Conservation (phyloP, 2,329 filamentous ascomycete species). For the Colletotrichum tofieldiae region DNA sequence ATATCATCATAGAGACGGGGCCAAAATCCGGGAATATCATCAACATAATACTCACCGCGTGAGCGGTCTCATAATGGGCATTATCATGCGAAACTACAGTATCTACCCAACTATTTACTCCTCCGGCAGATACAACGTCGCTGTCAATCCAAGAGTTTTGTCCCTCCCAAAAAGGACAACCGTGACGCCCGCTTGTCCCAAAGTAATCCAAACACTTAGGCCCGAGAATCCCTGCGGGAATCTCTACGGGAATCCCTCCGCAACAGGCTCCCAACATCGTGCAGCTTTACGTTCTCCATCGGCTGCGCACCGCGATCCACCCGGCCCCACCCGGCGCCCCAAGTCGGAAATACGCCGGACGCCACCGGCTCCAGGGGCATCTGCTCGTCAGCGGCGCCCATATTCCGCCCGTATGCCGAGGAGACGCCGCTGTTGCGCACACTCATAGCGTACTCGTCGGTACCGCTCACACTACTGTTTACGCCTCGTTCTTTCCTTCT, state of each 20-base stretch:
- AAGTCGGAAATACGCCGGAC: slow-evolving; percentile 30
- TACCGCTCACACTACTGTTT: slow-evolving; percentile 41
- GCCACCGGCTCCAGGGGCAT: slow-evolving; percentile 6
- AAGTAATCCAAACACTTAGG: background rate
- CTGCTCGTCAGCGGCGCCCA: slow-evolving; percentile 23
- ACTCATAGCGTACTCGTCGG: slow-evolving; percentile 43
- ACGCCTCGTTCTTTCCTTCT: slow-evolving; percentile 44
- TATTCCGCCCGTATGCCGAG: slow-evolving; percentile 45
- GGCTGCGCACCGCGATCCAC: slow-evolving; percentile 49
- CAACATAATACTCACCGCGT: background rate
- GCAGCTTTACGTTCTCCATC: slow-evolving; percentile 49
- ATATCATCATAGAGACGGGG: background rate
- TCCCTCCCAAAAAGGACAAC: background rate
- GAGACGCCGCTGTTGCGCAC: slow-evolving; percentile 43
- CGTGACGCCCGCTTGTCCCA: slow-evolving; percentile 7
- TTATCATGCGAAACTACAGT: slow-evolving; percentile 12
- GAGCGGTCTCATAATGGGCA: slow-evolving; percentile 19
- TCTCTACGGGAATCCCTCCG: slow-evolving; percentile 30
- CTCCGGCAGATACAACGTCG: background rate
- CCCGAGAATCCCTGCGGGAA: slow-evolving; percentile 4
- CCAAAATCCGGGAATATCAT: background rate
- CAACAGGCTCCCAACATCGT: slow-evolving; percentile 54
- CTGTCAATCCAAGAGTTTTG: background rate
- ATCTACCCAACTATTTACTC: background rate
- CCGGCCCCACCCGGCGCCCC: slow-evolving; percentile 49